Evolutionary conservation across 306 rosid genomes (phyloP).

Genomic region (Dryas alaskensis): DNA sequence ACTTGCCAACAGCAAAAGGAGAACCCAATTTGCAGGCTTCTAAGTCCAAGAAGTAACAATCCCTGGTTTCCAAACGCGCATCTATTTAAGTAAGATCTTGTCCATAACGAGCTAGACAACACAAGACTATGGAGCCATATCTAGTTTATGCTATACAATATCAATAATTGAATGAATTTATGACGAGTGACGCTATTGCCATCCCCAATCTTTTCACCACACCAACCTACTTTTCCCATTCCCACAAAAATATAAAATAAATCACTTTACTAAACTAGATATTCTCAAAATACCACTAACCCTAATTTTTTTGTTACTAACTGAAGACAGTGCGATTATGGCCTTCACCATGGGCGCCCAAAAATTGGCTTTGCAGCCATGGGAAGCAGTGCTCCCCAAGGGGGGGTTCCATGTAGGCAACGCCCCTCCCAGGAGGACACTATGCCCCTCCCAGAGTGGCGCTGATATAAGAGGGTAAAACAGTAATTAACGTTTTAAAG

Average conservation of each 20-base stretch:
- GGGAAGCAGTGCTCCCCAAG: not conserved
- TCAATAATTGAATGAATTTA: not conserved
- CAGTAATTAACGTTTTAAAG: not conserved
- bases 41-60: not conserved
- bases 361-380: not conserved
- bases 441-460: too few relatives aligned
- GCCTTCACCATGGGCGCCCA: too few relatives aligned
- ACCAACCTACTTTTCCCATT: not conserved
- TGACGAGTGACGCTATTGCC: not conserved
- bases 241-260: too few relatives aligned
- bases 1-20: not conserved
- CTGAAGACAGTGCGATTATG: too few relatives aligned
- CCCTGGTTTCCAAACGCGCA: conserved; percentile 1
- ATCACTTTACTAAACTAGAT: too few relatives aligned
- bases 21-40: conserved; percentile 3
- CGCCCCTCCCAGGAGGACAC: not conserved
- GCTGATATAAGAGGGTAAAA: not conserved
- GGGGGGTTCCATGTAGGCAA: too few relatives aligned
- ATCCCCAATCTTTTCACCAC: not conserved
- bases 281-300: too few relatives aligned
- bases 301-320: too few relatives aligned
- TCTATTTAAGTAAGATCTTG: not conserved
- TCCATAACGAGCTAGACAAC: not conserved
- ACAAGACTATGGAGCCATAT: not conserved
- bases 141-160: not conserved